These are phyloP conservation scores for Rhizomucor miehei DNA, from an alignment of 371 early-diverging fungal species.

Conservation along the genomic window DNA sequence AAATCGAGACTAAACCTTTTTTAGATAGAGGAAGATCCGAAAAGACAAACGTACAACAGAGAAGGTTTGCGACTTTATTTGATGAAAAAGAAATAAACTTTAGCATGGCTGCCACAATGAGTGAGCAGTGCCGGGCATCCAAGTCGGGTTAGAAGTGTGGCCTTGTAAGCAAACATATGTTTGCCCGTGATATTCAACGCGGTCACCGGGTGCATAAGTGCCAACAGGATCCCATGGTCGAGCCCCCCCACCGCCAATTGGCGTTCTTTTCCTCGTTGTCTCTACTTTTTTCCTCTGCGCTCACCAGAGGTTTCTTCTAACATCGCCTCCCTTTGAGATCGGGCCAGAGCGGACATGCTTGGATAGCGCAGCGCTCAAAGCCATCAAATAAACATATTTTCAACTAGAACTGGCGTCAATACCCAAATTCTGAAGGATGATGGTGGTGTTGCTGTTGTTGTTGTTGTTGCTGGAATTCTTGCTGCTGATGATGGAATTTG, in stretches of 20 bases:
- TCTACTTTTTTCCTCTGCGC: too few relatives aligned
- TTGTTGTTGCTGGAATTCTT: conserved; percentile 13
- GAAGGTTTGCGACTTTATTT: conserved; percentile 23
- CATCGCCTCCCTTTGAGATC: too few relatives aligned
- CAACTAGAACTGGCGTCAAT: too few relatives aligned
- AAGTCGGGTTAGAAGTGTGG: conserved; percentile 53
- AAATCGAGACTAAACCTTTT: not conserved
- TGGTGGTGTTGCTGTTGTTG: conserved; percentile 9
- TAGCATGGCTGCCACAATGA: not conserved
- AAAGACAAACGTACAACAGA: conserved; percentile 17
- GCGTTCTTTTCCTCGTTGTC: too few relatives aligned
- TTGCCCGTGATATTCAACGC: conserved; percentile 51
- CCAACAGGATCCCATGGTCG: conserved; percentile 53
- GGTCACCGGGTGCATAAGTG: conserved; percentile 55
- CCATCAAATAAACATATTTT: too few relatives aligned
- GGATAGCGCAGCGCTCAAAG: too few relatives aligned
- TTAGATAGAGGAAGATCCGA: conserved; percentile 29
- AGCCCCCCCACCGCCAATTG: conserved; percentile 13
- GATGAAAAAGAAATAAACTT: conserved; percentile 28
- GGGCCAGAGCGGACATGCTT: too few relatives aligned
- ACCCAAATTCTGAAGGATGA: too few relatives aligned
- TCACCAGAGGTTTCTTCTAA: too few relatives aligned
- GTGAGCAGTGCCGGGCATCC: conserved; percentile 16
- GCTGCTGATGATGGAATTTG: conserved; percentile 26
- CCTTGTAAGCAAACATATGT: conserved; percentile 52